These are phyloP conservation scores for Colletotrichum eremochloae DNA, from an alignment of 2,329 filamentous ascomycete species.

Conservation along the genomic window DNA sequence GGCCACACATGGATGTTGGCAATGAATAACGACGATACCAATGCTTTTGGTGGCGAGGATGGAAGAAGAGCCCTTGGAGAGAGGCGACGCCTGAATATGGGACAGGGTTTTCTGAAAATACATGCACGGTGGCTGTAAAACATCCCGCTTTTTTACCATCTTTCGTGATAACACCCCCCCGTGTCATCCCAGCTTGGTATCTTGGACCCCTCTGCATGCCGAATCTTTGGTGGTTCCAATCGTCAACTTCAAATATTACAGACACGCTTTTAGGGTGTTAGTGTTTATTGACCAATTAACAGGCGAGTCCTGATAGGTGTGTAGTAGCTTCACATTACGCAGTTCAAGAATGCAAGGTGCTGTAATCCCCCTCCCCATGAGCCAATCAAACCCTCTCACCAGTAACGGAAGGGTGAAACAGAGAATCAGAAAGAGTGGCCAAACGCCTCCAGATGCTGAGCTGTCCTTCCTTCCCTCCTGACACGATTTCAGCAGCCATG, in stretches of 20 bases:
- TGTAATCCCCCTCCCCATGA: not conserved
- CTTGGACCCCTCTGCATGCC: not conserved
- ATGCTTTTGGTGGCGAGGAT: constrained; percentile 1
- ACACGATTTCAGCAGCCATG: not conserved
- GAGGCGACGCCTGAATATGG: not conserved
- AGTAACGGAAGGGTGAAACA: not conserved
- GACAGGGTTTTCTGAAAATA: constrained; percentile 4
- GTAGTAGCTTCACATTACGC: constrained; percentile 5
- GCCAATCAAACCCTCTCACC: not conserved
- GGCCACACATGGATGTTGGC: not conserved
- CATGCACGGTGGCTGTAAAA: not conserved
- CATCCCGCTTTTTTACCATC: not conserved
- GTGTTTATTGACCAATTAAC: not conserved
- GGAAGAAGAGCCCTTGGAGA: not conserved
- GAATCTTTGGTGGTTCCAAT: not conserved
- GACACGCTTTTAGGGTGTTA: not conserved
- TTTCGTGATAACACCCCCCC: not conserved
- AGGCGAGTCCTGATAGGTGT: not conserved
- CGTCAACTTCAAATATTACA: not conserved
- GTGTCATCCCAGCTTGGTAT: not conserved
- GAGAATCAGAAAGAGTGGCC: constrained; percentile 1
- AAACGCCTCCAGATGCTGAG: constrained; percentile 36
- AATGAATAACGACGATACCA: constrained; percentile 8
- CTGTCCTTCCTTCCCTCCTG: not conserved
- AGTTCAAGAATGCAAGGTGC: constrained; percentile 21